Evolutionary conservation across 768 basidiomycete species (phyloP), one percentile per base, ranked within the genome.

Genomic region (Collybia mongolica): DNA sequence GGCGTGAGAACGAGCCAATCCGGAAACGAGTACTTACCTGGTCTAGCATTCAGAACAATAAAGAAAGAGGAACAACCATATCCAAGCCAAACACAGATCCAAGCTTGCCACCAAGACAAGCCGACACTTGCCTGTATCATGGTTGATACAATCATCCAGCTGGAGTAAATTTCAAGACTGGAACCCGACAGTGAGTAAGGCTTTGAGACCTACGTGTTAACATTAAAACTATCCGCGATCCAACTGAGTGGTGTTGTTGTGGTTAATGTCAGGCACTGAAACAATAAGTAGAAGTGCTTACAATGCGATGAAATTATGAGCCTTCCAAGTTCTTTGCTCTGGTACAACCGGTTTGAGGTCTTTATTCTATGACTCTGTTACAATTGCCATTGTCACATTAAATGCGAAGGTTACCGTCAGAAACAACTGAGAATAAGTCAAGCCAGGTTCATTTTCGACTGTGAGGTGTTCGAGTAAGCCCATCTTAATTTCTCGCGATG

Each of bases 101-200:
- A 88, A 14, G 90, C 84, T 63, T 90, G 86, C 88, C 87, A 91
- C 88, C 87, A 90, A 0, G 84, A 84, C 24, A 90, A 75, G 2
- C 85, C 84, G 23, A 82, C 66, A 9, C 9, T 32, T 14, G 32
- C 32, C 53, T 85, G 80, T 26, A 84, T 76, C 86, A 89, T 87
- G 11, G 84, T 83, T 23, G 84, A 86, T 0, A 77, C 84, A 52
- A 88, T 88, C 84, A 84, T 84, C 86, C 83, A 87, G 52, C 83
- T 86, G 48, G n/a, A 46, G 51, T 29, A 53, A 28, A 39, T 26
- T 7, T 38, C 17, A 29, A 28, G 19, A 26, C 3, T 26, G 24
- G 24, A 7, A 4, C 7, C 7, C 24, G 7, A 26, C 4, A 26
- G 24, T 7, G 7, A 26, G 24, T 26, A 26, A 26, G 3, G 24